Base-by-base conservation (phyloP, 2,329 filamentous ascomycete species). In the Scedosporium minutisporum region DNA sequence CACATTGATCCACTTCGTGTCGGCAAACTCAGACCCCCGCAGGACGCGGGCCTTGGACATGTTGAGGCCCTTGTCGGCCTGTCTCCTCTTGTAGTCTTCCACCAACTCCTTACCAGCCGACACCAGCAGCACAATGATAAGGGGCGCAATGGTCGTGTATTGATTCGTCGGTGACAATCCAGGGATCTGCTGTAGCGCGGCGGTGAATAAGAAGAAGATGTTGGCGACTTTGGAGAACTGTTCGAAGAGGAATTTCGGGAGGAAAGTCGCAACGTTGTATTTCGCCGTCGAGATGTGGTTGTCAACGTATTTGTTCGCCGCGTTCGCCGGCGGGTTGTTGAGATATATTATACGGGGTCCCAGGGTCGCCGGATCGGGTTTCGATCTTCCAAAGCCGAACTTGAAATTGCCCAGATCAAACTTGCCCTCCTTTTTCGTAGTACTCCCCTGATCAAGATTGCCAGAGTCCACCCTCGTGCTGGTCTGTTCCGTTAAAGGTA, bases 151-250 rank as follows among this genome's bases (percentile, higher is more conserved):
- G 44, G 96, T 99, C 5, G 95, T 99, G 72, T 93, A 99, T 75
- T 82, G 85, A 77, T 97, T 97, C 9, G 95, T 99, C 6, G 96
- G 95, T 41, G 93, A 96, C 65, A 99, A 88, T 67, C 89, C 88
- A 23, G 95, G 95, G 65, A 99, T 96, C 74, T 99, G 95, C 78
- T 99, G 95, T 57, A 99, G 79, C 48, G 86, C 87, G 16, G 95
- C 93, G 44, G 95, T 99, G 75, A 99, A 97, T 73, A 99, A 84
- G 89, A 99, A 99, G 81, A 99, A 99, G 71, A 99, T 77, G 77
- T 99, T 99, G 80, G 95, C 95, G 76, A 97, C 96, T 80, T 97
- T 99, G 65, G 93, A 97, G 77, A 99, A 99, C 74, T 99, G 95
- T 75, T 99, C 95, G 74, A 93, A 92, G 63, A 99, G 81, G 76